Base-by-base conservation (phyloP, 106 monocot genomes). In the Dioscorea dumetorum region DNA sequence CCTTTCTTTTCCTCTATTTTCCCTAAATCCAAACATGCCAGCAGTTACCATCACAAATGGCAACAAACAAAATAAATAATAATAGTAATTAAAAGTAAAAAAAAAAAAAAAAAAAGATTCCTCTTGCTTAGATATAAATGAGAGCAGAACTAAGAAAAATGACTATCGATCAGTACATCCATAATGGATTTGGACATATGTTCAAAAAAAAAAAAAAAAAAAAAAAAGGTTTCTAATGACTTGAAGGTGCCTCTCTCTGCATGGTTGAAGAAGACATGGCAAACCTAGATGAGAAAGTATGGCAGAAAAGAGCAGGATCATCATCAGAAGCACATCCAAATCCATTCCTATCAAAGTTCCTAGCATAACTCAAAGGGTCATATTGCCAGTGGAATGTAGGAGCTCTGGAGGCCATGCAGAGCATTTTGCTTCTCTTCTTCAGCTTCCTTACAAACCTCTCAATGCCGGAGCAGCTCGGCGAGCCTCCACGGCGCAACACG, bases 221-320 rank as follows among this genome's bases (percentile, higher is more conserved):
- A 41, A 41, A 41, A 41, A 6, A 41, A 10, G 6, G 41, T 0
- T 41, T 6, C 41, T 41, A 41, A 41, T 41, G 41, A 54, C 54
- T 54, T 54, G 65, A 41, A 22, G 49, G 12, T 48, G 35, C n/a
- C 4, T 22, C 49, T 19, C 49, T 21, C 20, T 34, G 12, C 35
- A 65, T 65, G 21, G 3, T 49, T 19, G 65, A 65, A 49, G 65
- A 65, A 8, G 35, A 2, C 6, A 32, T 23, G 5, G 63, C 79
- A 50, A 79, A 79, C 24, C 79, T 59, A 11, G 79, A 79, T 4
- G 79, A 73, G 79, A 79, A 79, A 15, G 74, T 57, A 68, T 69
- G 68, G 73, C 58, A 56, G 22, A 78, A 69, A 57, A 62, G 69
- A 12, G 48, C 49, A 7, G 79, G 63, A 35, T 72, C 78, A n/a